A percentile compares a stretch with the other conserved stretches of the same genome.
These are phyloP conservation scores for Linnemannia schmuckeri DNA, from an alignment of 192 early-diverging fungal genomes.

Conservation along the genomic window DNA sequence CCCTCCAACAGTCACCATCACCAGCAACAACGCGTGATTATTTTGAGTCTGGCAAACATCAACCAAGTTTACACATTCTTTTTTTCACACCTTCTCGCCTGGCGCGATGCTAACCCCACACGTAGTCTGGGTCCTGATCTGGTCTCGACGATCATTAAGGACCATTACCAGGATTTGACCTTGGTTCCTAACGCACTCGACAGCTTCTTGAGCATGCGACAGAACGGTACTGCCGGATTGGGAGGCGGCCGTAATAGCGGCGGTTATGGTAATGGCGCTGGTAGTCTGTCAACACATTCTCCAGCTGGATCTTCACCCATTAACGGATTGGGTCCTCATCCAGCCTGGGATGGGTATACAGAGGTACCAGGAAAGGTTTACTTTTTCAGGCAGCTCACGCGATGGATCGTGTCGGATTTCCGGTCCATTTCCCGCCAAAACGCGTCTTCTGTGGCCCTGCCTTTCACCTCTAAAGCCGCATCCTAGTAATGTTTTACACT, in stretches of 20 bases:
- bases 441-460: background rate
- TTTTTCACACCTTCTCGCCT: conserved; percentile 39
- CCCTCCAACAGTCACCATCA: conserved; percentile 9
- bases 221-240: background rate
- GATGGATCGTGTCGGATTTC: conserved; percentile 41
- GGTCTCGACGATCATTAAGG: conserved; percentile 43
- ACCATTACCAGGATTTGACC: conserved; percentile 47
- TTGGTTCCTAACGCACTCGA: conserved; percentile 38
- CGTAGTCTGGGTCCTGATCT: conserved; percentile 50
- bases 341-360: conserved; percentile 47
- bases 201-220: conserved; percentile 15
- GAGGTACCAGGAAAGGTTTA: conserved; percentile 43
- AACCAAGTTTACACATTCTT: conserved; percentile 52
- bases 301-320: conserved; percentile 1
- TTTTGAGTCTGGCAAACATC: conserved; percentile 43
- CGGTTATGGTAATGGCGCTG: background rate
- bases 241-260: background rate
- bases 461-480: background rate
- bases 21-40: conserved; percentile 20
- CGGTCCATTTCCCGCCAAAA: conserved; percentile 20
- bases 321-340: conserved; percentile 28
- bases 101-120: conserved; percentile 49
- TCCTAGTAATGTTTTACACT: background rate
- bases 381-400: conserved; percentile 49
- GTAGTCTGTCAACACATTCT: background rate